Evolutionary conservation across 2,329 filamentous ascomycete genomes (phyloP).

Genomic region (Trichoderma atroviride): DNA sequence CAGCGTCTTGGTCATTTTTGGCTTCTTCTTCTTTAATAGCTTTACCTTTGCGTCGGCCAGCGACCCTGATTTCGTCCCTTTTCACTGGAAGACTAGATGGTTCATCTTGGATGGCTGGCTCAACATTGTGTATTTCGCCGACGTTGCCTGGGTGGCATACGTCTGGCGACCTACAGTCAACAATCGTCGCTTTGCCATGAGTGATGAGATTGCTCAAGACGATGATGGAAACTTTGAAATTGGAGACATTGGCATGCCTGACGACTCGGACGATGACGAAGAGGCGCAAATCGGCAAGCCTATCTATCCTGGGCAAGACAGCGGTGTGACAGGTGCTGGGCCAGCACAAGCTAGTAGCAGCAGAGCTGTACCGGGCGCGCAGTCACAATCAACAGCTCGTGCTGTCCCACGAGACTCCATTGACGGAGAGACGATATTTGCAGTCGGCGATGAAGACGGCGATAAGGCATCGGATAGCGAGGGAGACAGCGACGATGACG

Average conservation of each 20-base stretch:
- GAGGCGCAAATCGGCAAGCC: constrained; percentile 53
- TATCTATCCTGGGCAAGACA: constrained; percentile 32
- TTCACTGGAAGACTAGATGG: constrained; percentile 97
- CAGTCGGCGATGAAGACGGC: constrained; percentile 75
- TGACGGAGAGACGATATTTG: constrained; percentile 95
- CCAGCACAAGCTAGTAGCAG: constrained; percentile 32
- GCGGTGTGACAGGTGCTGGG: constrained; percentile 33
- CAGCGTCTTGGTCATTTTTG: constrained; percentile 94
- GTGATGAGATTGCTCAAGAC: constrained; percentile 97
- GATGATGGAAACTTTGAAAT: constrained; percentile 96
- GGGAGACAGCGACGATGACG: constrained; percentile 54
- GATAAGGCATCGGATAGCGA: constrained; percentile 74
- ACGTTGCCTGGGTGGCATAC: constrained; percentile 91
- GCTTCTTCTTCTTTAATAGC: constrained; percentile 98
- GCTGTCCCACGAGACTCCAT: constrained; percentile 57
- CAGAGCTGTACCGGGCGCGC: constrained; percentile 15
- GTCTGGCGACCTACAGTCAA: constrained; percentile 96
- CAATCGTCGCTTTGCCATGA: constrained; percentile 97
- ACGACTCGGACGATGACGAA: constrained; percentile 59
- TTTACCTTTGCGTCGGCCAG: constrained; percentile 87
- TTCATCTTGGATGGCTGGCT: constrained; percentile 97
- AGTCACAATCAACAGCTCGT: constrained; percentile 32
- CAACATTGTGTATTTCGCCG: constrained; percentile 92
- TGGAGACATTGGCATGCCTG: constrained; percentile 79
- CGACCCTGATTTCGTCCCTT: constrained; percentile 88